These are phyloP conservation scores for Arabidopsis suecica DNA, from an alignment of 345 rosid genomes.

Conservation along the genomic window DNA sequence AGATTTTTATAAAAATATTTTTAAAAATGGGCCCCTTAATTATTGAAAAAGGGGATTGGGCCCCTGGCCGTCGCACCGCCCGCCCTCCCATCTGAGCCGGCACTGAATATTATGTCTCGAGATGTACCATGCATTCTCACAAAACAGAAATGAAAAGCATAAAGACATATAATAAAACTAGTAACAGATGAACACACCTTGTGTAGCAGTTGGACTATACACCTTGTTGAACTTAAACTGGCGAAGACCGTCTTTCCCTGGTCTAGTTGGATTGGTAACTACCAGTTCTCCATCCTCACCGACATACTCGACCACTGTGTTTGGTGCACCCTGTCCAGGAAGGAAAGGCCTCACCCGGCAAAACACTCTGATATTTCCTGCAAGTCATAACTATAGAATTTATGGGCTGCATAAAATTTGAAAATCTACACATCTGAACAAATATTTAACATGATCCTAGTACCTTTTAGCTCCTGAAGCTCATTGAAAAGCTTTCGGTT, in stretches of 20 bases:
- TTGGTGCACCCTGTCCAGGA: constrained; percentile 61
- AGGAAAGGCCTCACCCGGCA: constrained; percentile 86
- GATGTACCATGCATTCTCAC: background rate
- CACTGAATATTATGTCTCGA: background rate
- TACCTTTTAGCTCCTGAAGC: constrained; percentile 94
- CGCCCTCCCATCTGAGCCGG: too few species aligned
- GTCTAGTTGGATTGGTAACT: constrained; percentile 72
- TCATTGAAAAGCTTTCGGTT: constrained; percentile 84
- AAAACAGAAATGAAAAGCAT: constrained; percentile 4
- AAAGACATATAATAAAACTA: background rate
- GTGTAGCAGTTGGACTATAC: constrained; percentile 71
- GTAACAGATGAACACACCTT: constrained; percentile 61
- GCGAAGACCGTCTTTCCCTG: constrained; percentile 73
- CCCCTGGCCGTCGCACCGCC: too few species aligned
- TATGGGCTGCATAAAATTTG: background rate
- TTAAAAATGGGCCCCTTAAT: too few species aligned
- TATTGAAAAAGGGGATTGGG: too few species aligned
- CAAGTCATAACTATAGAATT: constrained; percentile 28
- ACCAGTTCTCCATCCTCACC: constrained; percentile 85
- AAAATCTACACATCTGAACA: background rate
- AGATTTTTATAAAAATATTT: too few species aligned
- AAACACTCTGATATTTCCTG: constrained; percentile 94
- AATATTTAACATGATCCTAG: background rate
- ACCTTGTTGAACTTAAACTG: constrained; percentile 79
- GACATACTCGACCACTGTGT: constrained; percentile 59